Conservation (phyloP, 2,329 filamentous ascomycete species). For the Ascochyta fabae region DNA sequence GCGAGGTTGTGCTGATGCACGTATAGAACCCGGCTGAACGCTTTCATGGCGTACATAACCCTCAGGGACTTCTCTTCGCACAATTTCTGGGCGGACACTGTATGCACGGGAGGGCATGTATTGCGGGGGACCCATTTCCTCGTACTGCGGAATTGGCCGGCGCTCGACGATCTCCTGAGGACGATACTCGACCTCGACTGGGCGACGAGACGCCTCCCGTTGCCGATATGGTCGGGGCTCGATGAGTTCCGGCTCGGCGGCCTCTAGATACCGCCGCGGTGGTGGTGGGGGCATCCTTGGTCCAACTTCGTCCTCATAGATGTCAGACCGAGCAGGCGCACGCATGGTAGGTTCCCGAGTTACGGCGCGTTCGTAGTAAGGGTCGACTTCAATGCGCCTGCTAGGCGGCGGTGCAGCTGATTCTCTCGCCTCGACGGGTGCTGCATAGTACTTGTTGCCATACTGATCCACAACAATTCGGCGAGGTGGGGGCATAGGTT, state of each 20-base stretch:
- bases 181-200: conserved; percentile 46
- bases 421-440: conserved; percentile 57
- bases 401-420: conserved; percentile 62
- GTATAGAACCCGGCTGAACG: conserved; percentile 48
- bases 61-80: conserved; percentile 43
- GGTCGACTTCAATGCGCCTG: conserved; percentile 59
- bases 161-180: conserved; percentile 34
- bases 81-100: conserved; percentile 49
- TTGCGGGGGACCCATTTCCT: conserved; percentile 48
- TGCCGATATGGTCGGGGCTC: conserved; percentile 64
- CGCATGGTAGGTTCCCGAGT: conserved; percentile 60
- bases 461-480: conserved; percentile 82
- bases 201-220: conserved; percentile 64
- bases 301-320: conserved; percentile 49
- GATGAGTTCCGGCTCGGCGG: conserved; percentile 63
- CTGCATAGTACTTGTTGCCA: conserved; percentile 78
- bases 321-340: conserved; percentile 58
- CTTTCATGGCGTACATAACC: conserved; percentile 50
- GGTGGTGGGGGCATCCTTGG: conserved; percentile 57
- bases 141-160: conserved; percentile 40
- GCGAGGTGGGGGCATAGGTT: conserved; percentile 59
- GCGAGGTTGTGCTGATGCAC: conserved; percentile 41
- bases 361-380: conserved; percentile 70
- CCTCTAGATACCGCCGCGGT: conserved; percentile 60
- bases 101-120: conserved; percentile 44